These are phyloP conservation scores for Mucor mucedo DNA, from an alignment of 371 early-diverging fungal species.

Conservation along the genomic window DNA sequence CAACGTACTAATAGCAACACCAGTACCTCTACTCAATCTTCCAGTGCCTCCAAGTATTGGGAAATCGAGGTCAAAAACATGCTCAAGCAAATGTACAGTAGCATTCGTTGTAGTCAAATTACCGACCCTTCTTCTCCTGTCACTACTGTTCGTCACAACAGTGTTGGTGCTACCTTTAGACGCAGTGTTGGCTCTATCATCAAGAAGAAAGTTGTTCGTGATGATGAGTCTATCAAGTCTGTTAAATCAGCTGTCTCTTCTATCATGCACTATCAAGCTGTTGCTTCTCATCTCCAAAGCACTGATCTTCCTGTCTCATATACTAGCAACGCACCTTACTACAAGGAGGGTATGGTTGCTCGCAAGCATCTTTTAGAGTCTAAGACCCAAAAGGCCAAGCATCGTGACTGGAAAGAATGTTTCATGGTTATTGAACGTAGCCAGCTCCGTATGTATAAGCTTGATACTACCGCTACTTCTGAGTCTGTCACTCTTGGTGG, in stretches of 20 bases:
- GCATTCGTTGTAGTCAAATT: constrained; percentile 69
- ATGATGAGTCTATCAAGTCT: constrained; percentile 29
- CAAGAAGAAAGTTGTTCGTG: constrained; percentile 30
- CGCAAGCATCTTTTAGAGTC: constrained; percentile 82
- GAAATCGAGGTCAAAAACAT: constrained; percentile 24
- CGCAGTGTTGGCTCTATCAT: constrained; percentile 47
- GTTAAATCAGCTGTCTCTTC: constrained; percentile 22
- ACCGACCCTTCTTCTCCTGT: constrained; percentile 49
- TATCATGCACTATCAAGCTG: constrained; percentile 29
- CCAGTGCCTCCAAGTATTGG: constrained; percentile 28
- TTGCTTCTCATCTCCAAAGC: constrained; percentile 27
- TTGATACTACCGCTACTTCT: constrained; percentile 56
- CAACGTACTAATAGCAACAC: constrained; percentile 18
- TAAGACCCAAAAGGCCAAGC: constrained; percentile 73
- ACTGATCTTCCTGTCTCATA: constrained; percentile 23
- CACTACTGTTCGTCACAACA: not conserved
- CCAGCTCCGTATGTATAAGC: constrained; percentile 77
- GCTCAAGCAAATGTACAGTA: constrained; percentile 57
- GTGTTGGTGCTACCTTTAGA: constrained; percentile 31
- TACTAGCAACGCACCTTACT: constrained; percentile 37
- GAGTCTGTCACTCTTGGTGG: constrained; percentile 31
- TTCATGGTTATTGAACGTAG: constrained; percentile 74
- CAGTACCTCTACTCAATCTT: constrained; percentile 3
- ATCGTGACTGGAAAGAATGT: constrained; percentile 82
- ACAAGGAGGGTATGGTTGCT: constrained; percentile 76